Percentiles rank a stretch among this genome's conserved stretches.
Conservation (phyloP, 1,284 basidiomycete species). For the Malassezia brasiliensis region DNA sequence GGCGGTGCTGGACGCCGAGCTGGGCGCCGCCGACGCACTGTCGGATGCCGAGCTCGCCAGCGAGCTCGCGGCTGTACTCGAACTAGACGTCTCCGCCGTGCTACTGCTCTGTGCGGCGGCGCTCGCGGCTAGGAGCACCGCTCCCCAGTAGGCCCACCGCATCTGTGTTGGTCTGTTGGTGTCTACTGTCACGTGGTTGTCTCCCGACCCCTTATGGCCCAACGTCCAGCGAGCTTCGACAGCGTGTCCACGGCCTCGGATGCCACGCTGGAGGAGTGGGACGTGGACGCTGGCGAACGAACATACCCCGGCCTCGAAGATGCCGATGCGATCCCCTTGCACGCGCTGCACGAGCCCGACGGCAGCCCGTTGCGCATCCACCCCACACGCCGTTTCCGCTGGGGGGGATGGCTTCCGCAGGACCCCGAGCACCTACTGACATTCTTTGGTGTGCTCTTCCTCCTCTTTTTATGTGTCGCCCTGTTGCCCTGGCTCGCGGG, state of each 20-base stretch:
- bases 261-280: constrained; percentile 2
- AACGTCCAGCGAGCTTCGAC: neutral
- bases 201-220: neutral
- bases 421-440: neutral
- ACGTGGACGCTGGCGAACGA: neutral
- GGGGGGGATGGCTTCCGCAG: neutral
- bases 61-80: neutral
- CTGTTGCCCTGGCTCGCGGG: constrained; percentile 14
- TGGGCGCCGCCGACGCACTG: neutral
- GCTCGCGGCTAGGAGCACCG: neutral
- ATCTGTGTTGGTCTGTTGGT: constrained; percentile 2
- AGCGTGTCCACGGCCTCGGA: constrained; percentile 17
- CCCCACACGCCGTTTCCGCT: neutral
- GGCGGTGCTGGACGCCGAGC: neutral
- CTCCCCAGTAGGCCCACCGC: neutral
- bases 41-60: neutral
- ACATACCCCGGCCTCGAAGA: neutral
- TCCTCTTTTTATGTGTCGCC: constrained; percentile 1
- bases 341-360: neutral
- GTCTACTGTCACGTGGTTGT: neutral
- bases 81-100: neutral
- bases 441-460: neutral
- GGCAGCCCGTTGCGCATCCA: neutral
- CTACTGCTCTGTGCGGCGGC: neutral
- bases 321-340: neutral